Evolutionary conservation across 441 rosid species (phyloP).

Genomic region (Euphorbia celastroides): DNA sequence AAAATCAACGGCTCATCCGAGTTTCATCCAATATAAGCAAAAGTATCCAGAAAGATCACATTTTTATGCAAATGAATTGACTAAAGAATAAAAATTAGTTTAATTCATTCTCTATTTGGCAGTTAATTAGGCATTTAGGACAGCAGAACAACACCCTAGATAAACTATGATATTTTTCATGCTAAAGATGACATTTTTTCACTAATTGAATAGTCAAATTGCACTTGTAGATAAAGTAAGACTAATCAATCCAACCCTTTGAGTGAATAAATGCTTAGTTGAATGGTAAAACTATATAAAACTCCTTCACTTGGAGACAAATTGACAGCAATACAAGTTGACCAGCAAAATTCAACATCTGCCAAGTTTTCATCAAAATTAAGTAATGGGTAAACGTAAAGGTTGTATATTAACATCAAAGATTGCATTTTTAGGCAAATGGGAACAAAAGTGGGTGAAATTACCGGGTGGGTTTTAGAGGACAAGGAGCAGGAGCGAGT

Average conservation of each 20-base stretch:
- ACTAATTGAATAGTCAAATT: neutral
- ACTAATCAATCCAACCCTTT: neutral
- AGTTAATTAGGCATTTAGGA: too few species aligned
- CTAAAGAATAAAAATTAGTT: too few species aligned
- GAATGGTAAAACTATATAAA: neutral
- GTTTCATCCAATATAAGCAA: too few species aligned
- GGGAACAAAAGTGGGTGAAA: neutral
- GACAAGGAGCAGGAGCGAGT: slow-evolving; percentile 18
- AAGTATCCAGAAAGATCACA: too few species aligned
- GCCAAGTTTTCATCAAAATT: neutral
- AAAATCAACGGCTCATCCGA: too few species aligned
- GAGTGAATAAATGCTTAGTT: neutral
- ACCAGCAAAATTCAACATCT: neutral
- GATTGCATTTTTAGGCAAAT: neutral
- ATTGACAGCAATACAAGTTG: neutral
- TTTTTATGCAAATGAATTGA: too few species aligned
- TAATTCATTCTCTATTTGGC: too few species aligned
- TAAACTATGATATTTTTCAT: too few species aligned
- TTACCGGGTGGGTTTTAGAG: slow-evolving; percentile 19
- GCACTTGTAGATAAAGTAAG: neutral
- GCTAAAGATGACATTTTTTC: neutral
- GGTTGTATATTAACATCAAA: neutral
- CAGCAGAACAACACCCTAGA: too few species aligned
- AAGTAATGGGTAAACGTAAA: neutral
- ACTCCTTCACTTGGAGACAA: neutral